phyloP scores from a whole-genome alignment of 441 rosid species.

The Croton laevigatus region DNA sequence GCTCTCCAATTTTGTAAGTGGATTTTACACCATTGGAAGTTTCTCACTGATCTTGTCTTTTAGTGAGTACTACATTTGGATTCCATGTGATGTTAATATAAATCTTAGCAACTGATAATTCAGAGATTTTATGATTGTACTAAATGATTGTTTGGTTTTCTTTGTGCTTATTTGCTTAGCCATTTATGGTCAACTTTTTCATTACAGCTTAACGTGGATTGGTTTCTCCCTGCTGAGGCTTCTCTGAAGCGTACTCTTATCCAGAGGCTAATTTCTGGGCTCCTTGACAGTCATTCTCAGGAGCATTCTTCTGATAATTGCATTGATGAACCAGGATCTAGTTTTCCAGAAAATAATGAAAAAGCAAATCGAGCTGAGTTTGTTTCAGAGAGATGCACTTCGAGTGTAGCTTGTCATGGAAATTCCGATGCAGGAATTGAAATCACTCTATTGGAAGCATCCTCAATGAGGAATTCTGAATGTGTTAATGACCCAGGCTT shows the following conservation, averaged over 20 bases:
- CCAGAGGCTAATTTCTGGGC: slow-evolving; percentile 49
- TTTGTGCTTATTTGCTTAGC: background rate
- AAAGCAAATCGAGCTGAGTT: slow-evolving; percentile 40
- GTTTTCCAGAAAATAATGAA: slow-evolving; percentile 40
- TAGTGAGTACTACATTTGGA: background rate
- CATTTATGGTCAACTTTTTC: slow-evolving; percentile 8
- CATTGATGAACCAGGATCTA: slow-evolving; percentile 38
- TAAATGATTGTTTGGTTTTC: background rate
- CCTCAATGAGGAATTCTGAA: slow-evolving; percentile 57
- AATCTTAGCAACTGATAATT: slow-evolving; percentile 6
- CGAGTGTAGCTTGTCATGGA: slow-evolving; percentile 41
- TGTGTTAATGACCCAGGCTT: slow-evolving; percentile 62
- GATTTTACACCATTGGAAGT: slow-evolving; percentile 9
- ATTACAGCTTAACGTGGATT: slow-evolving; percentile 59
- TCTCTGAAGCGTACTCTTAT: slow-evolving; percentile 62
- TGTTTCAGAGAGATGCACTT: slow-evolving; percentile 40
- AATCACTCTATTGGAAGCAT: slow-evolving; percentile 59
- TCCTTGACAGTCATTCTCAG: slow-evolving; percentile 38
- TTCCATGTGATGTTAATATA: slow-evolving; percentile 7
- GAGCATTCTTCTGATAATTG: slow-evolving; percentile 33
- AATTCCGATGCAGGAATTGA: slow-evolving; percentile 59
- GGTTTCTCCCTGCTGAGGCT: slow-evolving; percentile 81
- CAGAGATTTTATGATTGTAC: background rate
- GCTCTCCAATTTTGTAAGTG: slow-evolving; percentile 55
- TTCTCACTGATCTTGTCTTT: background rate